These are phyloP conservation scores for Lathyrus sativus DNA, from an alignment of 306 rosid genomes.

Conservation along the genomic window DNA sequence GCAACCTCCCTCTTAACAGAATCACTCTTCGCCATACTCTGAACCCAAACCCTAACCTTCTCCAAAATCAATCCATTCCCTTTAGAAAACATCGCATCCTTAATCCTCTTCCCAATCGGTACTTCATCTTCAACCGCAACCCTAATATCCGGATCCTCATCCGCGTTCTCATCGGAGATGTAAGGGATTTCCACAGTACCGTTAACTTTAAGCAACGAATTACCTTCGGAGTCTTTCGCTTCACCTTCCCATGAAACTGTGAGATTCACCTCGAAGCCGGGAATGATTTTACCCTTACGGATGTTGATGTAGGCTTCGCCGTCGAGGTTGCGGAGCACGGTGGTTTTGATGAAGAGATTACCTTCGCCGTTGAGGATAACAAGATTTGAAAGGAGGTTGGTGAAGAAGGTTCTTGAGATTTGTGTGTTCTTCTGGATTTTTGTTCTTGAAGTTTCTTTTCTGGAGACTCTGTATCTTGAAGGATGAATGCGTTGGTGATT, in stretches of 20 bases:
- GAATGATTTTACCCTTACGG: slow-evolving; percentile 91
- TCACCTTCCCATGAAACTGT: slow-evolving; percentile 78
- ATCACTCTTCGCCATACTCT: too few relatives aligned
- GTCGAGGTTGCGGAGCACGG: slow-evolving; percentile 56
- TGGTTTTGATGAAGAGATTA: slow-evolving; percentile 55
- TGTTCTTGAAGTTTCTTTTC: too few relatives aligned
- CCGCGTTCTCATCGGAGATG: slow-evolving; percentile 92
- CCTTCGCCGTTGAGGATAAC: slow-evolving; percentile 71
- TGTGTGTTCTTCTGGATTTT: too few relatives aligned
- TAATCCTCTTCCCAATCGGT: too few relatives aligned
- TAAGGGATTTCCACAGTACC: slow-evolving; percentile 88
- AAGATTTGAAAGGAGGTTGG: slow-evolving; percentile 66
- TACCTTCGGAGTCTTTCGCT: slow-evolving; percentile 62
- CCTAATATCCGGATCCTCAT: slow-evolving; percentile 87
- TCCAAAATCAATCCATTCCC: too few relatives aligned
- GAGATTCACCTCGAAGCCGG: slow-evolving; percentile 83
- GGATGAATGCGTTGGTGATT: too few relatives aligned
- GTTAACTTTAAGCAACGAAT: slow-evolving; percentile 64
- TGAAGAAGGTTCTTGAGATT: slow-evolving; percentile 58
- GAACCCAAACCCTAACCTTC: too few relatives aligned
- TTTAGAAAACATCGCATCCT: too few relatives aligned
- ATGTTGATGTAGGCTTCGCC: slow-evolving; percentile 94
- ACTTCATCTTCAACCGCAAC: slow-evolving; percentile 80
- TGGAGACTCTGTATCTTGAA: too few relatives aligned
- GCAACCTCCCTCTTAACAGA: too few relatives aligned